Base-by-base conservation (phyloP, 75 land plant genomes). In the Gnetum montanum region DNA sequence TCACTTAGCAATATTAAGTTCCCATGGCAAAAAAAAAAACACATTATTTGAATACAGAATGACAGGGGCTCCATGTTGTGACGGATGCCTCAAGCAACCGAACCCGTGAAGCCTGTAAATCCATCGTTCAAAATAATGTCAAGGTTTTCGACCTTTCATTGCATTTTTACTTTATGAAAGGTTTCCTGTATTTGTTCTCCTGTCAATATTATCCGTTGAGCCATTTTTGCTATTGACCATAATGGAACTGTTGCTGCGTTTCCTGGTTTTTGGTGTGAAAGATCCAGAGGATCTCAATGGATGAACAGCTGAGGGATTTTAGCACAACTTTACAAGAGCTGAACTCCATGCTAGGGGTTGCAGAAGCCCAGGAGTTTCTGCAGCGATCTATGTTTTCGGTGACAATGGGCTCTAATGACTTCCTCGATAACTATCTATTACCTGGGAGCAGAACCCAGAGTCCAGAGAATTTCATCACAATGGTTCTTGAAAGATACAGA, bases 341-440 rank as follows among this genome's bases (percentile, higher is more conserved):
- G 4, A 62, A 72, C 8, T 44, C 65, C 22, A 59, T 18, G 22
- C 13, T 80, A 6, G 96, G 96, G 4, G 46, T 6, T 4, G 24
- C 48, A 13, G 73, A 54, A 59, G 79, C 81, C 16, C 7, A 25
- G 13, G 29, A 67, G 10, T 31, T 77, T 29, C 18, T 90, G 13
- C 34, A 19, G 18, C 62, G 55, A 15, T 33, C 97, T 8, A 10
- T 88, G 10, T 84, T 75, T 62, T 74, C 86, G 0, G 48, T 81
- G 1, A 59, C 77, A 13, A 76, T 91, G 8, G 97, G 97, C 15
- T 71, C 97, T 15, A 91, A 91, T 73, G 97, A 91, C 33, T 91
- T 76, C 73, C 74, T 91, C 63, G 81, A 81, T 70, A 87, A 91
- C 58, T 91, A 87, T 65, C 57, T 79, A 5, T 78, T 83, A 2